Conservation (phyloP, 129 eudicot genomes). For the Flaveria brownii region DNA sequence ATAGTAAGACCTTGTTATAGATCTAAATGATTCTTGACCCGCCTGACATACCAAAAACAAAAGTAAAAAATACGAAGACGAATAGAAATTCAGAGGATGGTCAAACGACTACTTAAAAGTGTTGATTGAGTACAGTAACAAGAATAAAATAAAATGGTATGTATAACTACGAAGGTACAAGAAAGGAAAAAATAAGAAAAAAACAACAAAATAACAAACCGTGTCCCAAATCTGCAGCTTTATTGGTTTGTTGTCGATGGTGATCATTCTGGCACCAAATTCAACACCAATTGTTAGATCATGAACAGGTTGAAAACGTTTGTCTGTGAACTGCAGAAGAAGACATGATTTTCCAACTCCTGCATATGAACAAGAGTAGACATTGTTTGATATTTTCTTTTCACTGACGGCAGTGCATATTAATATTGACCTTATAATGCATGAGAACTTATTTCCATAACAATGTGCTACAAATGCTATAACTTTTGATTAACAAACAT, state of each 20-base stretch:
- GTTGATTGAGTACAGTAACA: slow-evolving; percentile 4
- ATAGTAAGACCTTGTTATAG: slow-evolving; percentile 83
- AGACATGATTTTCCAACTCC: slow-evolving; percentile 74
- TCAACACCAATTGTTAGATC: slow-evolving; percentile 80
- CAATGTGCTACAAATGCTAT: slow-evolving; percentile 14
- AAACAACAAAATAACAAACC: slow-evolving; percentile 34
- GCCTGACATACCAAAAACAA: slow-evolving; percentile 44
- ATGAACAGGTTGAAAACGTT: slow-evolving; percentile 81
- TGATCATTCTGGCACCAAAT: slow-evolving; percentile 81
- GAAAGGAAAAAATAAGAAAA: not conserved
- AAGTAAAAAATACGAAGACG: not conserved
- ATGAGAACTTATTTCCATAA: not conserved
- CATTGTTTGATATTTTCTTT: slow-evolving; percentile 3
- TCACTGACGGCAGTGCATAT: not conserved
- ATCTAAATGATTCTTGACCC: slow-evolving; percentile 79
- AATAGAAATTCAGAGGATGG: not conserved
- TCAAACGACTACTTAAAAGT: not conserved
- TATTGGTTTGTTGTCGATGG: slow-evolving; percentile 66
- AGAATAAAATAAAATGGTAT: not conserved
- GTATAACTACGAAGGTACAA: not conserved
- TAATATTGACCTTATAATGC: not conserved
- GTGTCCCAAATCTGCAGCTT: slow-evolving; percentile 69
- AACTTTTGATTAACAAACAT: slow-evolving; percentile 1
- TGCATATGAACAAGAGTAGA: slow-evolving; percentile 19
- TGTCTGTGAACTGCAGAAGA: slow-evolving; percentile 95